Base-by-base conservation (phyloP, 2,329 filamentous ascomycete genomes). In the Alternaria dauci region DNA sequence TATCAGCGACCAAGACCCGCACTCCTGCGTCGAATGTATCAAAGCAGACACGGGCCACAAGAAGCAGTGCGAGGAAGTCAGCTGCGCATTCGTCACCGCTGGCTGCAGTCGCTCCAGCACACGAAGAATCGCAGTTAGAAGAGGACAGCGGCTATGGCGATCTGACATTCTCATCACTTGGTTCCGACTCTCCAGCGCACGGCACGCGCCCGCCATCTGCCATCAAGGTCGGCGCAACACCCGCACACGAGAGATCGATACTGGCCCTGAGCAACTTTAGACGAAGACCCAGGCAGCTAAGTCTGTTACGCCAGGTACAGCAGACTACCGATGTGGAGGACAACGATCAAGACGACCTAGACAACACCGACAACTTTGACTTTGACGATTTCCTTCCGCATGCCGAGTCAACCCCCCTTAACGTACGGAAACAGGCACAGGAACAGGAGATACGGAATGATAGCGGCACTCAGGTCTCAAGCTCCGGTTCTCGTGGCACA, bases 331-430 rank as follows among this genome's bases (percentile, higher is more conserved):
- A 79, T 55, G 77, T 81, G 11, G 81, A 85, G 23, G 83, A 85
- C 32, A 77, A 80, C 18, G 36, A 79, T 76, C 4, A 80, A 76
- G 52, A 78, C 77, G 56, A 83, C 78, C 65, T 85, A 77, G 68
- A 85, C 76, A 50, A 81, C 74, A 70, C 71, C 16, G 71, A 66
- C 47, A 70, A 75, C 23, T 67, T 76, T n/a, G 73, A 75, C 50
- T 69, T 76, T 18, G 73, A 76, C 47, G 72, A 76, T 66, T 89
- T 87, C 71, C 84, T 81, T 52, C 89, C 84, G 0, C 88, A 91
- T 58, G 88, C 87, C 28, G 88, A 91, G 78, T 89, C 88, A 16
- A 92, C 90, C 7, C 89, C 89, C 4, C 71, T 90, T 26, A 85
- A 87, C 59, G 77, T 84, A 20, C 65, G 67, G 18, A 74, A 71